Percentiles rank a stretch among this genome's conserved stretches.
phyloP scores from a whole-genome alignment of 352 stramenopile species.

The Phytopythium sindhum region DNA sequence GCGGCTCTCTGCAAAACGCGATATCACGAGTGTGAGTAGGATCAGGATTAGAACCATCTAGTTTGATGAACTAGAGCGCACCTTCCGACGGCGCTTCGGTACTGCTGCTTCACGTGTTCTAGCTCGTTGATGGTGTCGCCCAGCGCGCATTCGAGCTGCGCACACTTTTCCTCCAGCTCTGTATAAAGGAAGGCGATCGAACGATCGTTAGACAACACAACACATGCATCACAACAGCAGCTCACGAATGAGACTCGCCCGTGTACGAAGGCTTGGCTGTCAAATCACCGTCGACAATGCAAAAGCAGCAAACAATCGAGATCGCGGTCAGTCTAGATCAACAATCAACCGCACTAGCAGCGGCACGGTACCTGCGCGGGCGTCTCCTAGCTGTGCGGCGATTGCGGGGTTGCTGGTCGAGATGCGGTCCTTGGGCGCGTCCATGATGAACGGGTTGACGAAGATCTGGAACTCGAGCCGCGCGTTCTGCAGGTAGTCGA shows the following conservation, averaged over 20 bases:
- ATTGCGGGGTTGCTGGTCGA: conserved; percentile 73
- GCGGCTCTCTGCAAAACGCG: conserved; percentile 30
- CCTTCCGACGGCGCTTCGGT: conserved; percentile 44
- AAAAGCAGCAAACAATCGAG: neutral
- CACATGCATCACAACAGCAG: neutral
- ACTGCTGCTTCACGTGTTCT: conserved; percentile 49
- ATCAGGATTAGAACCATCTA: neutral
- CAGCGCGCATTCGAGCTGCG: conserved; percentile 40
- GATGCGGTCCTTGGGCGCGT: conserved; percentile 81
- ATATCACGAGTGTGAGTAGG: neutral
- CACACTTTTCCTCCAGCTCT: conserved; percentile 60
- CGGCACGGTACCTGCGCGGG: conserved; percentile 30
- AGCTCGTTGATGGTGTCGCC: conserved; percentile 36
- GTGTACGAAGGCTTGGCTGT: conserved; percentile 45
- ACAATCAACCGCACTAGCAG: conserved; percentile 5
- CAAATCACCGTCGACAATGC: neutral
- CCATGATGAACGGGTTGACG: conserved; percentile 87
- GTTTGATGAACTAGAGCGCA: conserved; percentile 9
- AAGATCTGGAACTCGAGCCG: conserved; percentile 88
- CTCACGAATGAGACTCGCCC: conserved; percentile 4
- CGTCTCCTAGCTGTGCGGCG: conserved; percentile 52
- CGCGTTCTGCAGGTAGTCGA: conserved; percentile 78
- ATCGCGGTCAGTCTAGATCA: conserved; percentile 1
- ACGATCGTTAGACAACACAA: neutral
- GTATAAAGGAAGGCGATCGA: neutral